These are phyloP conservation scores for Gloeopeniophorella convolvens DNA, from an alignment of 768 basidiomycete species.

Conservation along the genomic window DNA sequence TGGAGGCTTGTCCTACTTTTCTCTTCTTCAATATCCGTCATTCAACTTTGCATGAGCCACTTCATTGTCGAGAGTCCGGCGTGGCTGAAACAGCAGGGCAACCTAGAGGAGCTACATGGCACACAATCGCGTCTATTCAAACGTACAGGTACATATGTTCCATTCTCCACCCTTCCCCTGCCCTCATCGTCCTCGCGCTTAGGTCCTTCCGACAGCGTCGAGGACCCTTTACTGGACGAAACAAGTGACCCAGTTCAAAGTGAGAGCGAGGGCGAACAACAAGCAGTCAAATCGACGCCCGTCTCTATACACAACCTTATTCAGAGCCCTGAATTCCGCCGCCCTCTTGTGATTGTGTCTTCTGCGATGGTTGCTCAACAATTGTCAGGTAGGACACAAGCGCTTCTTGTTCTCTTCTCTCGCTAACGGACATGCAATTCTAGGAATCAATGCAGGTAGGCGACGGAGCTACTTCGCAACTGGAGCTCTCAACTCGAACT, in stretches of 20 bases:
- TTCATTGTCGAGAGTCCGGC: slow-evolving; percentile 65
- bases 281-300: slow-evolving; percentile 11
- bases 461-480: neutral
- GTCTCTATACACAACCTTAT: slow-evolving; percentile 52
- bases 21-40: slow-evolving; percentile 47
- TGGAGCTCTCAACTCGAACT: neutral
- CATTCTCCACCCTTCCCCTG: neutral
- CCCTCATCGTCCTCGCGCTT: slow-evolving; percentile 24
- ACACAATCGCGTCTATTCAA: slow-evolving; percentile 41
- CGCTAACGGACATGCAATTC: neutral
- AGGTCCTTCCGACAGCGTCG: slow-evolving; percentile 4
- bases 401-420: neutral
- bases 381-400: slow-evolving; percentile 45
- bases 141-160: slow-evolving; percentile 13
- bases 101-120: slow-evolving; percentile 41
- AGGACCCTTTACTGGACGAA: slow-evolving; percentile 21
- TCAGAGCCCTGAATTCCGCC: slow-evolving; percentile 43
- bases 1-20: slow-evolving; percentile 70
- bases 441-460: slow-evolving; percentile 71
- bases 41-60: slow-evolving; percentile 50
- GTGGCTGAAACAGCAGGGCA: slow-evolving; percentile 51
- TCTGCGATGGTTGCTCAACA: slow-evolving; percentile 76
- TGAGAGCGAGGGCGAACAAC: slow-evolving; percentile 24
- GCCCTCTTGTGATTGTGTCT: slow-evolving; percentile 58
- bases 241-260: slow-evolving; percentile 24